Base-by-base conservation (phyloP, 441 rosid genomes). In the Syzygium syzygioides region DNA sequence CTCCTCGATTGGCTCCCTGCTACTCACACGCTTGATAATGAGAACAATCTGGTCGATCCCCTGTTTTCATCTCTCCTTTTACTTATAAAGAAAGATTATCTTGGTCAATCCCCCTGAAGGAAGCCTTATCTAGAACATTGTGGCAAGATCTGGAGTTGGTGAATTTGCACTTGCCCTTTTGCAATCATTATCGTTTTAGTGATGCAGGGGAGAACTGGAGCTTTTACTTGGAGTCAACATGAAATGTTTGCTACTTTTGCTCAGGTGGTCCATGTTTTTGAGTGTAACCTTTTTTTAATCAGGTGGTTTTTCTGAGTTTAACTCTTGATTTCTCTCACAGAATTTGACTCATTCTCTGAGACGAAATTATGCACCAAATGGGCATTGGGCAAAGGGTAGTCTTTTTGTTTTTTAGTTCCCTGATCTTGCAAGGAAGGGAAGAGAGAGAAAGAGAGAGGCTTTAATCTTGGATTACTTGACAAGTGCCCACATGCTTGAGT, bases 401-500 rank as follows among this genome's bases (percentile, higher is more conserved):
- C 17, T 71, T 37, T 25, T 48, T 7, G 9, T 37, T 37, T 71
- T 20, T 6, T 5, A 71, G 25, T 71, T 45, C 17, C 7, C 50
- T 37, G 28, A 71, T 71, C 80, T 71, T 71, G 52, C 80, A 1
- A 37, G 50, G n/a, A 45, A 68, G 79, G 79, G 12, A 4, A 41
- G 79, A 34, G 12, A 25, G 14, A 12, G 79, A 20, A 9, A 10
- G 23, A 32, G 25, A 32, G 25, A 14, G 62, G 85, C 48, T 90
- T 80, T 90, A 86, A 57, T 89, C 80, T 90, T 90, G 90, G 90
- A 92, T 85, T 84, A 90, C 50, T 89, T 60, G 89, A 90, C 90
- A 87, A 89, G 88, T 85, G 88, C 93, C 87, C 93, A 90, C 94
- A 92, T 88, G 90, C 52, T 12, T n/a, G n/a, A n/a, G n/a, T n/a